These are phyloP conservation scores for Aureobasidium sp. DNA, from an alignment of 2,329 filamentous ascomycete genomes.

Conservation along the genomic window DNA sequence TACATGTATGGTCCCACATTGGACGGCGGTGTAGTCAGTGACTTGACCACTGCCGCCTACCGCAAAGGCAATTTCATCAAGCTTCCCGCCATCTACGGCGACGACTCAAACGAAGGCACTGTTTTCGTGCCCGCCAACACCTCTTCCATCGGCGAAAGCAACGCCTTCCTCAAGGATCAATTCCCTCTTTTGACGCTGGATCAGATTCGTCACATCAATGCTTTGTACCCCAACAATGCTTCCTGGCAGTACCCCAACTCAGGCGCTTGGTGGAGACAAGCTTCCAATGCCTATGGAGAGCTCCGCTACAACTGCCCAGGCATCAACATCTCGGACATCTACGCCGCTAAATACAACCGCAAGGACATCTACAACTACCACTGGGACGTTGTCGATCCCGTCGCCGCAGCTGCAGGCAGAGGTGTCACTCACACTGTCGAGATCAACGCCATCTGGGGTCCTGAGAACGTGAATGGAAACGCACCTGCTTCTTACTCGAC, in stretches of 20 bases:
- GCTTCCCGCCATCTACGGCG: slow-evolving; percentile 48
- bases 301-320: slow-evolving; percentile 59
- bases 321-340: slow-evolving; percentile 45
- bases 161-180: slow-evolving; percentile 51
- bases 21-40: slow-evolving; percentile 44
- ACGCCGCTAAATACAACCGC: slow-evolving; percentile 17
- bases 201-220: slow-evolving; percentile 47
- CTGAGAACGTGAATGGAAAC: slow-evolving; percentile 43
- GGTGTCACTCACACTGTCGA: slow-evolving; percentile 65
- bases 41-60: slow-evolving; percentile 45
- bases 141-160: slow-evolving; percentile 41
- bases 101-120: slow-evolving; percentile 59
- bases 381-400: slow-evolving; percentile 58
- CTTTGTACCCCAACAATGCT: slow-evolving; percentile 41
- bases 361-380: slow-evolving; percentile 36
- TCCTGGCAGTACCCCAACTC: slow-evolving; percentile 37
- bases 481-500: slow-evolving; percentile 51
- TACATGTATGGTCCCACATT: slow-evolving; percentile 47
- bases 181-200: slow-evolving; percentile 48
- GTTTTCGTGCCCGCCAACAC: slow-evolving; percentile 49
- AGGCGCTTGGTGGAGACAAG: slow-evolving; percentile 53
- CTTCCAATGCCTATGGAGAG: slow-evolving; percentile 55
- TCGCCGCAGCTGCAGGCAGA: slow-evolving; percentile 44
- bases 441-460: slow-evolving; percentile 59
- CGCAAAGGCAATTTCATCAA: slow-evolving; percentile 43